These are phyloP conservation scores for Coniochaeta hoffmannii DNA, from an alignment of 2,329 filamentous ascomycete genomes.

Conservation along the genomic window DNA sequence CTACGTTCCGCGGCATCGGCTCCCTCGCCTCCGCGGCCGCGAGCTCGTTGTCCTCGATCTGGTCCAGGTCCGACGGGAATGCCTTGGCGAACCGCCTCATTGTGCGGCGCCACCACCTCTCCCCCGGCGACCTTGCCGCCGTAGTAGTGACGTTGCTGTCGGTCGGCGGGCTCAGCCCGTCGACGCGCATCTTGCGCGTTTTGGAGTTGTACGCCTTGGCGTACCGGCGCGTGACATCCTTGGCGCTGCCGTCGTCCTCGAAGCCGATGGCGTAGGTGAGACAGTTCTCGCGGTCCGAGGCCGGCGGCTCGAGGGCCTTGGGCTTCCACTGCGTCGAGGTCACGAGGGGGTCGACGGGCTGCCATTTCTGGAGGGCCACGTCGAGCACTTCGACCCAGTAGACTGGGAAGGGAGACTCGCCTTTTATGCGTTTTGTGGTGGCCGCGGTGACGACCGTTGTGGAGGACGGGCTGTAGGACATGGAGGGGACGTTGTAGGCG, in stretches of 20 bases:
- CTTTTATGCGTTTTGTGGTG: constrained; percentile 41
- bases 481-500: constrained; percentile 40
- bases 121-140: constrained; percentile 16
- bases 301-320: constrained; percentile 72
- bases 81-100: constrained; percentile 39
- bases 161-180: constrained; percentile 27
- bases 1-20: constrained; percentile 76
- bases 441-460: constrained; percentile 28
- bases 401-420: constrained; percentile 73
- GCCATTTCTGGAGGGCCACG: constrained; percentile 81
- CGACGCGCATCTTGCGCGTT: constrained; percentile 74
- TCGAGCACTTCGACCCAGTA: constrained; percentile 96
- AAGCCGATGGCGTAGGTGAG: constrained; percentile 83
- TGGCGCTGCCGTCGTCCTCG: constrained; percentile 67
- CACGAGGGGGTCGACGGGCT: constrained; percentile 77
- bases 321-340: constrained; percentile 73
- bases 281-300: constrained; percentile 66
- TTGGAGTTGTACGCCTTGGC: constrained; percentile 85
- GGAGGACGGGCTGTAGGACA: constrained; percentile 17
- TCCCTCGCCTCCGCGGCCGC: constrained; percentile 65
- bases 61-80: constrained; percentile 58
- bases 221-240: constrained; percentile 84
- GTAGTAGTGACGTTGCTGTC: background rate
- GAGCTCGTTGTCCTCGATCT: constrained; percentile 76
- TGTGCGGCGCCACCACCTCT: constrained; percentile 44